Base-by-base conservation (phyloP, 306 rosid species). In the Lathyrus sativus region DNA sequence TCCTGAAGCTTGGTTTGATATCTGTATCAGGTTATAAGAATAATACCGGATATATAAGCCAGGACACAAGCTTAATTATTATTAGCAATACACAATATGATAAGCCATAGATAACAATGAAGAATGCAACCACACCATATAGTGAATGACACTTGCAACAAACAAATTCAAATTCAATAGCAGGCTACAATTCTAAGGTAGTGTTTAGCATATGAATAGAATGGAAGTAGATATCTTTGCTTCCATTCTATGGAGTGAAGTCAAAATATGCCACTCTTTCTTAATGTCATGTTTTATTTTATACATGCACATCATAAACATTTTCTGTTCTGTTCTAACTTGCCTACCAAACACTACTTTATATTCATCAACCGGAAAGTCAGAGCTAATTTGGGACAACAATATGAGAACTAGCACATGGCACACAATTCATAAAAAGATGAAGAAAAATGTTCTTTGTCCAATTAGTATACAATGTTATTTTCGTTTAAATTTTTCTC, bases 1-100 rank as follows among this genome's bases (percentile, higher is more conserved):
- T 77, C 50, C 80, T 84, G 86, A 74, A 86, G 91, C 78, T 35
- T 73, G 44, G 78, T 80, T 71, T 77, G 81, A 61, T n/a, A 75
- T 56, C 91, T 86, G 74, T 38, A 44, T 42, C 57, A 68, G 22
- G 58, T 59, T 39, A 24, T 37, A 37, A 48, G 26, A 24, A 75
- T 50, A 44, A 35, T 7, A 35, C 39, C 29, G 26, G 63, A 58
- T 53, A 50, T 29, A 53, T 41, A 44, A 29, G 39, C 31, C 45
- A 65, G 48, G 24, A 39, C 42, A 29, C 61, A 12, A 3, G 59
- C 53, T 74, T 12, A 61, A 26, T n/a, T 37, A 37, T 38, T 76
- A 39, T 18, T 13, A 68, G 43, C 26, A 41, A 67, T 33, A 44
- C 61, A 35, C 6, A 53, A 26, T 48, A 38, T 12, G 51, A 41